Evolutionary conservation across 2,329 filamentous ascomycete species (phyloP).

Genomic region (Aspergillus ochraceoroseus): DNA sequence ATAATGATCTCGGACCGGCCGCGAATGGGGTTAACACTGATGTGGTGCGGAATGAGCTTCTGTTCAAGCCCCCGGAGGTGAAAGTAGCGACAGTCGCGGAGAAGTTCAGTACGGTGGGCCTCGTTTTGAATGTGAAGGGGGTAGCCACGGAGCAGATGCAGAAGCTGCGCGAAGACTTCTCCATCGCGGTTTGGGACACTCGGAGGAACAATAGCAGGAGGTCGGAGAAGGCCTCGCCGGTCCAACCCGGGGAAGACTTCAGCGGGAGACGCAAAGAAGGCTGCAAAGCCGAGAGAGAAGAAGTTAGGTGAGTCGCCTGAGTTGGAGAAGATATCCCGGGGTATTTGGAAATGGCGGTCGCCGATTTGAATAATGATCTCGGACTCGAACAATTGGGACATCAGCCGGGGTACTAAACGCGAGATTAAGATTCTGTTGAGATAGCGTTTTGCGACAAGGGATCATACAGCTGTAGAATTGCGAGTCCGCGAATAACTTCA

Average conservation of each 20-base stretch:
- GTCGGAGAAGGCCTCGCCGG: slow-evolving; percentile 71
- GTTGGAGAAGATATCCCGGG: slow-evolving; percentile 75
- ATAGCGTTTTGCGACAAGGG: no score
- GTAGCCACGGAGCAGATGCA: slow-evolving; percentile 80
- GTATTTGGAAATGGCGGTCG: slow-evolving; percentile 79
- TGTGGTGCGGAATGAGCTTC: slow-evolving; percentile 69
- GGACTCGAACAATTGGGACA: slow-evolving; percentile 84
- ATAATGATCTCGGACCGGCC: slow-evolving; percentile 70
- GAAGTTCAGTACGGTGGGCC: slow-evolving; percentile 67
- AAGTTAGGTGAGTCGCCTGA: slow-evolving; percentile 93
- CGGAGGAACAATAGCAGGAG: slow-evolving; percentile 79
- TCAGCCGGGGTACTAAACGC: slow-evolving; percentile 73
- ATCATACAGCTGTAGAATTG: slow-evolving; percentile 84
- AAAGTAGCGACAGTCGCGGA: slow-evolving; percentile 87
- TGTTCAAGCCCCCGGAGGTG: slow-evolving; percentile 91
- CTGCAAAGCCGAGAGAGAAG: slow-evolving; percentile 83
- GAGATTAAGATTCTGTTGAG: slow-evolving; percentile 7
- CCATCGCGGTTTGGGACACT: slow-evolving; percentile 74
- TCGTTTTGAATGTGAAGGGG: slow-evolving; percentile 70
- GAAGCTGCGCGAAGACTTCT: slow-evolving; percentile 76
- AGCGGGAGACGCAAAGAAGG: slow-evolving; percentile 75
- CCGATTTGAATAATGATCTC: slow-evolving; percentile 86
- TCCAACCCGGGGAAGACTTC: slow-evolving; percentile 84
- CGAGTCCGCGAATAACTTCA: slow-evolving; percentile 87
- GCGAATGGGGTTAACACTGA: slow-evolving; percentile 68